phyloP scores from a whole-genome alignment of 2,329 filamentous ascomycete genomes.

The Fusarium tjaetaba region DNA sequence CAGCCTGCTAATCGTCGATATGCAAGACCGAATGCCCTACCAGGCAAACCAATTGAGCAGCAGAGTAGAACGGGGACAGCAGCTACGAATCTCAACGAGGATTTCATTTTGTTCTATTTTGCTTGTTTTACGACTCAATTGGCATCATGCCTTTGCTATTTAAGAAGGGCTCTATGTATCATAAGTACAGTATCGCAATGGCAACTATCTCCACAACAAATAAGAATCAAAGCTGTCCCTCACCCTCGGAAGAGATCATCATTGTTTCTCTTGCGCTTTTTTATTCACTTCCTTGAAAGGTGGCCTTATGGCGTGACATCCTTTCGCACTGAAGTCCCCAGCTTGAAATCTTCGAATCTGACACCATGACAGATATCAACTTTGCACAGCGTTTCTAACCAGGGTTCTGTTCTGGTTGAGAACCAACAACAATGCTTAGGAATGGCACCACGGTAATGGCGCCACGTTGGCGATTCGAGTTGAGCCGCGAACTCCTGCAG shows the following conservation, averaged over 20 bases:
- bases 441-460: no score
- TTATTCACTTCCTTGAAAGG: background rate
- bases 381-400: accelerated
- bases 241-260: no score
- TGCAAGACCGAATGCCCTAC: accelerated
- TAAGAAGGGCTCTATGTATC: background rate
- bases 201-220: accelerated
- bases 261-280: background rate
- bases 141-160: background rate
- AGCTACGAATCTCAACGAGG: accelerated
- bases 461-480: background rate
- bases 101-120: accelerated
- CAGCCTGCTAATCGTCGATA: accelerated
- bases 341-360: background rate
- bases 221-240: no score
- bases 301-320: background rate
- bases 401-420: background rate
- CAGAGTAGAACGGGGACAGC: accelerated
- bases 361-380: background rate
- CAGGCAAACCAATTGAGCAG: accelerated
- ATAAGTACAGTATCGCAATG: background rate
- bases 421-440: no score
- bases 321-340: no score
- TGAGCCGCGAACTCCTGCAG: accelerated
- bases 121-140: accelerated